phyloP scores from a whole-genome alignment of 768 basidiomycete genomes.

The Kwoniella europaea region DNA sequence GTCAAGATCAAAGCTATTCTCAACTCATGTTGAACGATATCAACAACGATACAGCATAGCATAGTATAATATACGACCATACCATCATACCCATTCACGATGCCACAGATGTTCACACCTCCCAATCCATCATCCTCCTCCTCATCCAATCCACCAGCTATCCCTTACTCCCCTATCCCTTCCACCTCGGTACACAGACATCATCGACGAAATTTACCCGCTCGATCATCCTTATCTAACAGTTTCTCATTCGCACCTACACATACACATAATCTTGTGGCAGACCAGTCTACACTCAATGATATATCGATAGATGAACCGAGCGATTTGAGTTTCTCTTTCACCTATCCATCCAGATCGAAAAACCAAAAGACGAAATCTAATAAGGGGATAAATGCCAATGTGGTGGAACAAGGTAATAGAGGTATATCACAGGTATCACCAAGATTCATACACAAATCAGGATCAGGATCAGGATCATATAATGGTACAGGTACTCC shows the following conservation, averaged over 20 bases:
- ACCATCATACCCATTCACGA: not conserved
- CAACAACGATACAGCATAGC: not conserved
- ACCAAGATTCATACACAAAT: conserved; percentile 29
- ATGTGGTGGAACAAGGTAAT: conserved; percentile 41
- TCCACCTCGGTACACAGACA: conserved; percentile 20
- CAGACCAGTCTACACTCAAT: not conserved
- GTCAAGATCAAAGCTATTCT: not conserved
- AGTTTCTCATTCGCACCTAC: conserved; percentile 38
- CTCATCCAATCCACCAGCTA: conserved; percentile 17
- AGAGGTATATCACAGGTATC: conserved; percentile 47
- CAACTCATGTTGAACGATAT: not conserved
- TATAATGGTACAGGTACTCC: conserved; percentile 9
- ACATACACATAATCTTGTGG: not conserved
- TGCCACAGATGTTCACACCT: conserved; percentile 43
- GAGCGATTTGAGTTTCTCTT: conserved; percentile 27
- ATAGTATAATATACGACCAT: not conserved
- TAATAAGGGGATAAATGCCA: not conserved
- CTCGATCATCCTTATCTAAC: conserved; percentile 45
- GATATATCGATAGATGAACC: conserved; percentile 22
- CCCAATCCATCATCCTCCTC: conserved; percentile 35
- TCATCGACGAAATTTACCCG: conserved; percentile 25
- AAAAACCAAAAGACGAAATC: not conserved
- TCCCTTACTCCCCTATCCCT: conserved; percentile 22
- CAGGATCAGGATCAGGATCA: conserved; percentile 5
- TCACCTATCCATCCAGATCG: conserved; percentile 29